Base-by-base conservation (phyloP, 1,284 basidiomycete genomes). In the Taiwanofungus camphoratus region DNA sequence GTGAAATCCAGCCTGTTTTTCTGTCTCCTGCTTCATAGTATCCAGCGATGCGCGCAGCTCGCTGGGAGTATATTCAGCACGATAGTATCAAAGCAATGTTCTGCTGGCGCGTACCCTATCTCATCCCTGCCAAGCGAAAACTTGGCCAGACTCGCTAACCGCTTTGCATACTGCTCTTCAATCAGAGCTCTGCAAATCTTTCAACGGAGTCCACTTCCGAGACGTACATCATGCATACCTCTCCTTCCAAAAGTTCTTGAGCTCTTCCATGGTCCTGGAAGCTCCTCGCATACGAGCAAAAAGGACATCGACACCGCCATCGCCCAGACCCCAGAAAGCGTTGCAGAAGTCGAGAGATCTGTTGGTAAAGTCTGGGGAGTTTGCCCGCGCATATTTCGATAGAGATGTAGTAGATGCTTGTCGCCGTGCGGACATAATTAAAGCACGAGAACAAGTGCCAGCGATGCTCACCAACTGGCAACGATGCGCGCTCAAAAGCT, bases 101-200 rank as follows among this genome's bases (percentile, higher is more conserved):
- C 38, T 37, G 26, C 35, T 35, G 38, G 36, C 19, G 32, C 30
- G 54, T 57, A 90, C 85, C 92, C 94, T 49, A 94, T 90, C 68
- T 99, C 95, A 63, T 95, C 91, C 55, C 75, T 76, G 19, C 94
- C 93, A 18, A 97, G 67, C 1, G 77, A 57, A 46, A 73, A 61
- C 65, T 91, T 95, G 22, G 92, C 76, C 19, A 99, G 72, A 64
- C 90, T 93, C 18, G 76, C 69, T 8, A 99, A 60, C 27, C 86
- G 79, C 66, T 93, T 94, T 2, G 94, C 84, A 58, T 98, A 98
- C 24, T 98, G 95, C 53, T 97, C 94, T 62, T 99, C 94, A 52
- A 98, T 93, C 22, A 71, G 54, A 8, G 88, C 82, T 52, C 89
- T 89, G 63, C 0, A 50, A 7, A 29, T 35, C n/a, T n/a, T n/a